Conservation (phyloP, 2,329 filamentous ascomycete species). For the Pleurostoma richardsiae region DNA sequence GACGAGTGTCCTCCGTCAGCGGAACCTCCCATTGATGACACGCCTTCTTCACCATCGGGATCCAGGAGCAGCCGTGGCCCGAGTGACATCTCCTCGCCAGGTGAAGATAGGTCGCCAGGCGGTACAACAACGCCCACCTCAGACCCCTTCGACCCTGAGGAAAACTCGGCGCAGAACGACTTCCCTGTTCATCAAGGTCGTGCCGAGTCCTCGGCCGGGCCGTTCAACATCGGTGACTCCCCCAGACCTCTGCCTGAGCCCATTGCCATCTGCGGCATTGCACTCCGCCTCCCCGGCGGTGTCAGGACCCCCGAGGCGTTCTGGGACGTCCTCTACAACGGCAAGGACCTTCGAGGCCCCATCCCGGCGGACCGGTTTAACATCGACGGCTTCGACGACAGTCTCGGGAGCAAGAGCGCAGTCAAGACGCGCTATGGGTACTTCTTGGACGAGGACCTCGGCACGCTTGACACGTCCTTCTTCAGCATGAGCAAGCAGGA, state of each 20-base stretch:
- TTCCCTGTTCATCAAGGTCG: too few relatives aligned
- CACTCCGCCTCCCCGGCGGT: conserved; percentile 15
- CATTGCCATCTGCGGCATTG: conserved; percentile 1
- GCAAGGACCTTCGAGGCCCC: conserved; percentile 11
- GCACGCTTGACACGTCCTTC: conserved; percentile 6
- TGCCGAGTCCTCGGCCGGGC: too few relatives aligned
- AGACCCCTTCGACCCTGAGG: too few relatives aligned
- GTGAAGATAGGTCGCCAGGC: too few relatives aligned
- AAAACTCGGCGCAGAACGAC: too few relatives aligned
- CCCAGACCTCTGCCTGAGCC: background rate
- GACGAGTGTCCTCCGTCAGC: too few relatives aligned
- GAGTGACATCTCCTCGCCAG: too few relatives aligned
- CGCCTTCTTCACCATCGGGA: too few relatives aligned
- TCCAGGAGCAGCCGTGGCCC: too few relatives aligned
- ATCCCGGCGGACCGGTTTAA: conserved; percentile 16
- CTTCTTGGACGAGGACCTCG: conserved; percentile 8
- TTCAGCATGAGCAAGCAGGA: conserved; percentile 7
- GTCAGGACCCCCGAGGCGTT: conserved; percentile 11
- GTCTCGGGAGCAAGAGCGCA: background rate
- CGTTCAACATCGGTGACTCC: background rate
- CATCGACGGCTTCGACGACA: conserved; percentile 11
- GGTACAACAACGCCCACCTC: too few relatives aligned
- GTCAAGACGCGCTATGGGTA: conserved; percentile 4
- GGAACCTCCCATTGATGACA: too few relatives aligned
- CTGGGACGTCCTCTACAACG: conserved; percentile 20